Conservation (phyloP, 2,329 filamentous ascomycete genomes). For the Aspergillus piperis region DNA sequence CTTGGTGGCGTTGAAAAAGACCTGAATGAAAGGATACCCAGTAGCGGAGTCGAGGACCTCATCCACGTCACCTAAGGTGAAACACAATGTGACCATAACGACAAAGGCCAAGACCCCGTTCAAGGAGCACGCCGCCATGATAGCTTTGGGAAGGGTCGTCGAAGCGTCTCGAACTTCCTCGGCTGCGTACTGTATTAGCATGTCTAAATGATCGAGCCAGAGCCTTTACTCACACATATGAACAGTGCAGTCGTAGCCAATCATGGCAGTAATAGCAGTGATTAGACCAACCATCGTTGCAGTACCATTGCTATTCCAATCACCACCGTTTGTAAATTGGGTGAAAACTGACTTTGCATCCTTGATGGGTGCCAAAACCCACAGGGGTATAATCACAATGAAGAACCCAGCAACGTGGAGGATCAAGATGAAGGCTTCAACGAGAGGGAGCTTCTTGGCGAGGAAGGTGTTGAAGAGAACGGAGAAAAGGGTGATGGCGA, state of each 20-base stretch:
- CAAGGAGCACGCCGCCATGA: conserved; percentile 38
- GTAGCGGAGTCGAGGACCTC: conserved; percentile 29
- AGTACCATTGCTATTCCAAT: conserved; percentile 39
- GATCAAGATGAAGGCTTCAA: conserved; percentile 54
- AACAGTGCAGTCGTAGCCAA: conserved; percentile 1
- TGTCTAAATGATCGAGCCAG: not conserved
- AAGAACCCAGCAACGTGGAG: conserved; percentile 52
- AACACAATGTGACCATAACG: conserved; percentile 43
- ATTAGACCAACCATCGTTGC: conserved; percentile 41
- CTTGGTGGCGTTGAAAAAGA: conserved; percentile 39
- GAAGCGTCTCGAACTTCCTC: conserved; percentile 45
- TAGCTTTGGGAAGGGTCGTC: conserved; percentile 38
- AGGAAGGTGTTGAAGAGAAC: conserved; percentile 55
- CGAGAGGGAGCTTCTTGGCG: conserved; percentile 47
- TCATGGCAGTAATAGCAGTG: not conserved
- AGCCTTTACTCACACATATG: not conserved
- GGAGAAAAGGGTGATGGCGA: conserved; percentile 44
- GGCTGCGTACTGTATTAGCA: conserved; percentile 15
- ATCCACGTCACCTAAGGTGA: conserved; percentile 39
- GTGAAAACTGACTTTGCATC: not conserved
- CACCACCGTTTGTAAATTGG: conserved; percentile 38
- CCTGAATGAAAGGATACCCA: conserved; percentile 35
- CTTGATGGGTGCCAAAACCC: conserved; percentile 32
- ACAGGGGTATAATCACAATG: conserved; percentile 41
- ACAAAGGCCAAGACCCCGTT: conserved; percentile 43